A percentile compares a stretch with the other conserved stretches of the same genome.
phyloP scores from a whole-genome alignment of 2,329 filamentous ascomycete genomes.

The Scopulariopsis brevicaulis region DNA sequence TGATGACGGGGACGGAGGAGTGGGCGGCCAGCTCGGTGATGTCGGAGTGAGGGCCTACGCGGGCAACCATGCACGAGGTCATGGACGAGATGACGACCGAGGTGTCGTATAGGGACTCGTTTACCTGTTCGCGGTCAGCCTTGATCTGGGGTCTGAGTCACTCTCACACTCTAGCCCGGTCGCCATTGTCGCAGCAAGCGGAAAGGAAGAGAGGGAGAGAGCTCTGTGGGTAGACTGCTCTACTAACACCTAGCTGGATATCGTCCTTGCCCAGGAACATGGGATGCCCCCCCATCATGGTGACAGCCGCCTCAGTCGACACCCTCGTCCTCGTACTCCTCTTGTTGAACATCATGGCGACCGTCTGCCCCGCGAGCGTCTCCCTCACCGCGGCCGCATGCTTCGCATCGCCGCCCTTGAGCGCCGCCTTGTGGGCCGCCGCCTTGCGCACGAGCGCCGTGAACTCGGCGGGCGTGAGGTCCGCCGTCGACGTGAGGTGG shows the following conservation, averaged over 20 bases:
- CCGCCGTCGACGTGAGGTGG: slow-evolving; percentile 84
- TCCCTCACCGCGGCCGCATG: slow-evolving; percentile 47
- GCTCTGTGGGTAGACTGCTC: background rate
- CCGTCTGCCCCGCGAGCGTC: slow-evolving; percentile 61
- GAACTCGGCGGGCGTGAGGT: slow-evolving; percentile 72
- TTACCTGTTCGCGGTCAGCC: slow-evolving; percentile 43
- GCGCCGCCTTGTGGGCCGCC: slow-evolving; percentile 58
- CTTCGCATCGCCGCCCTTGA: slow-evolving; percentile 52
- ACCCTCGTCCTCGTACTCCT: slow-evolving; percentile 87
- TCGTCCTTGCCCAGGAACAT: slow-evolving; percentile 97
- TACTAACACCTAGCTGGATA: slow-evolving; percentile 78
- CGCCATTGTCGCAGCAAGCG: no score
- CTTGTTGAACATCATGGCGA: slow-evolving; percentile 97
- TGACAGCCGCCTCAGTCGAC: slow-evolving; percentile 83
- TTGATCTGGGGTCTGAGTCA: background rate
- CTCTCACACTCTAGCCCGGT: background rate
- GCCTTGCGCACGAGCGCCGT: slow-evolving; percentile 76
- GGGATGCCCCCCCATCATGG: slow-evolving; percentile 79
- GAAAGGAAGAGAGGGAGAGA: background rate
- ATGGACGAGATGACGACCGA: slow-evolving; percentile 89
- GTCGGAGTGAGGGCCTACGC: slow-evolving; percentile 68
- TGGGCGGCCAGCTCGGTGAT: slow-evolving; percentile 58
- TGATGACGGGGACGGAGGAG: slow-evolving; percentile 73
- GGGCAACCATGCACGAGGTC: slow-evolving; percentile 73
- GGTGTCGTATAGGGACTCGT: slow-evolving; percentile 91